These are phyloP conservation scores for Tricholomella constricta DNA, from an alignment of 768 basidiomycete genomes.

Conservation along the genomic window DNA sequence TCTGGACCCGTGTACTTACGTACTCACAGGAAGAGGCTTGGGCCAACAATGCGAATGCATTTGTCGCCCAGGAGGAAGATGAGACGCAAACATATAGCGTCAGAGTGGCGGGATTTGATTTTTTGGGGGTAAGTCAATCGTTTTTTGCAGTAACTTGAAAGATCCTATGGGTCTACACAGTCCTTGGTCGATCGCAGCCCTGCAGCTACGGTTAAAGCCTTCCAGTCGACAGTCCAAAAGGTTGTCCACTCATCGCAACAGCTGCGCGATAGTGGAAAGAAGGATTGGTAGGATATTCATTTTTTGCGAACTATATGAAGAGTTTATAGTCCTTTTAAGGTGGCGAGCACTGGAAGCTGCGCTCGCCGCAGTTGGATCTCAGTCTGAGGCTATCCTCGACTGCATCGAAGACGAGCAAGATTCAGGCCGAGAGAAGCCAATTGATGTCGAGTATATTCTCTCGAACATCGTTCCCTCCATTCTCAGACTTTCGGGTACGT, in stretches of 20 bases:
- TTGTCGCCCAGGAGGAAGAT: constrained; percentile 94
- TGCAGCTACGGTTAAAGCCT: constrained; percentile 47
- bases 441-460: constrained; percentile 80
- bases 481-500: constrained; percentile 68
- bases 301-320: background rate
- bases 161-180: constrained; percentile 29
- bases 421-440: constrained; percentile 59
- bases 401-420: constrained; percentile 76
- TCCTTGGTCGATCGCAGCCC: constrained; percentile 59
- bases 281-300: constrained; percentile 57
- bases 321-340: constrained; percentile 43
- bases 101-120: constrained; percentile 82
- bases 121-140: constrained; percentile 60
- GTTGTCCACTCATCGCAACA: constrained; percentile 60
- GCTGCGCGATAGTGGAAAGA: constrained; percentile 51
- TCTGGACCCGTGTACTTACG: constrained; percentile 2
- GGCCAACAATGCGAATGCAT: constrained; percentile 87
- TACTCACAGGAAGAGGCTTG: constrained; percentile 80
- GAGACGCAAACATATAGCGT: constrained; percentile 82
- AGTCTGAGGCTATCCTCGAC: constrained; percentile 75
- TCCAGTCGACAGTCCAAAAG: constrained; percentile 56
- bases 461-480: constrained; percentile 78
- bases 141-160: background rate
- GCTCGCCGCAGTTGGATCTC: constrained; percentile 79
- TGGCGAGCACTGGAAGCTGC: constrained; percentile 92